phyloP scores from a whole-genome alignment of 495 filamentous ascomycete genomes.

The Neurospora pannonica region DNA sequence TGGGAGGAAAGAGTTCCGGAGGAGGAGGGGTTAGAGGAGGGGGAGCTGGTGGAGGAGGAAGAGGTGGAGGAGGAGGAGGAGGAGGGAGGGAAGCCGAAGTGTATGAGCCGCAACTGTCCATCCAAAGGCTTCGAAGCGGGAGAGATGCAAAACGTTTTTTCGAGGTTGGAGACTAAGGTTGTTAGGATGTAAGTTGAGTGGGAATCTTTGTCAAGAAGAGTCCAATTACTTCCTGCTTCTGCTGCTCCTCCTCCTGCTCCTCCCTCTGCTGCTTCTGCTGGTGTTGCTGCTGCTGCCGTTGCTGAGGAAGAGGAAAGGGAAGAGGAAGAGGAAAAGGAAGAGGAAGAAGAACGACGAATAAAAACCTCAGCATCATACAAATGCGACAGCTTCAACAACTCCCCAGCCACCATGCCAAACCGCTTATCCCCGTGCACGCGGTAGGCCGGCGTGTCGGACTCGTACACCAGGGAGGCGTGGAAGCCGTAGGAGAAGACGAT shows the following conservation, averaged over 20 bases:
- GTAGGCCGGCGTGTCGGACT: slow-evolving; percentile 73
- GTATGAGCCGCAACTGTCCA: slow-evolving; percentile 58
- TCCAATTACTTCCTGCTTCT: not conserved
- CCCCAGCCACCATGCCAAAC: slow-evolving; percentile 73
- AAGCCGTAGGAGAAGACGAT: slow-evolving; percentile 83
- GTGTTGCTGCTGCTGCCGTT: not conserved
- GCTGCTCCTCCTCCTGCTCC: too few species aligned
- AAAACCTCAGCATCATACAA: slow-evolving; percentile 53
- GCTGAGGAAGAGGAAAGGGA: not conserved
- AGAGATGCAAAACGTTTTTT: slow-evolving; percentile 69
- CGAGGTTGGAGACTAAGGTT: slow-evolving; percentile 68
- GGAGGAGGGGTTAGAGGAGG: too few species aligned
- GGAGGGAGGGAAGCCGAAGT: slow-evolving; percentile 62
- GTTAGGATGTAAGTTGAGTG: slow-evolving; percentile 57
- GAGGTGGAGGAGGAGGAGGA: too few species aligned
- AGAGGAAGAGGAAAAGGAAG: not conserved
- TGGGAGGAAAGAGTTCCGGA: too few species aligned
- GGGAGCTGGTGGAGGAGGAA: too few species aligned
- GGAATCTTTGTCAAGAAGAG: slow-evolving; percentile 3
- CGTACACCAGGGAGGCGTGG: slow-evolving; percentile 78
- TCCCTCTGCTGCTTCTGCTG: not conserved
- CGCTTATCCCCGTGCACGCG: slow-evolving; percentile 63
- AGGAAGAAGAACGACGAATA: slow-evolving; percentile 4
- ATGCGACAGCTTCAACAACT: slow-evolving; percentile 59
- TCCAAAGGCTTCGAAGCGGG: slow-evolving; percentile 57